These are phyloP conservation scores for Mariannaea sp. DNA, from an alignment of 2,329 filamentous ascomycete species.

Conservation along the genomic window DNA sequence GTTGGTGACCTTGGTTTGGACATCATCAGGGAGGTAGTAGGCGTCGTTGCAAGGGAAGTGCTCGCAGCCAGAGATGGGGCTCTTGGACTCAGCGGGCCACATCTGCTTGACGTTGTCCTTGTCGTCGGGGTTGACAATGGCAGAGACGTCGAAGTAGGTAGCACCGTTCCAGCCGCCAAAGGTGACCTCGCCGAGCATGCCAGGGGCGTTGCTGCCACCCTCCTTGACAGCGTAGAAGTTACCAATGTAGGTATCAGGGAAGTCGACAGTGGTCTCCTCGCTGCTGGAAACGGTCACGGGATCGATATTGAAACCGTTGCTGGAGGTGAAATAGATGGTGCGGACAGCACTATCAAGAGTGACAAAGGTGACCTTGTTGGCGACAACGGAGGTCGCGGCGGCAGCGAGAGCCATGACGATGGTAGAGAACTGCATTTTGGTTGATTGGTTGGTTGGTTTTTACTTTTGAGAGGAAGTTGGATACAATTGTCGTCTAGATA, in stretches of 20 bases:
- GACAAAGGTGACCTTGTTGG: conserved; percentile 61
- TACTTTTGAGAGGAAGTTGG: conserved; percentile 12
- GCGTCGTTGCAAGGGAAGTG: conserved; percentile 57
- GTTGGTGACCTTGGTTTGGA: conserved; percentile 58
- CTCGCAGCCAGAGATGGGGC: conserved; percentile 55
- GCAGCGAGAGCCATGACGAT: conserved; percentile 51
- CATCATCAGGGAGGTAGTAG: conserved; percentile 59
- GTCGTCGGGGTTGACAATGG: conserved; percentile 59
- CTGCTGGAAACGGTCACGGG: conserved; percentile 48
- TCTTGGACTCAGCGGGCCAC: conserved; percentile 48
- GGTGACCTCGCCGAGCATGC: conserved; percentile 59
- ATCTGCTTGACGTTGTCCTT: conserved; percentile 59
- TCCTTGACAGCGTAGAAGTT: conserved; percentile 57
- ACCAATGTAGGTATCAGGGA: conserved; percentile 53
- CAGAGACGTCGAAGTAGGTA: conserved; percentile 64
- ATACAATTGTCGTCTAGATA: conserved; percentile 38
- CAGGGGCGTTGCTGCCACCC: conserved; percentile 48
- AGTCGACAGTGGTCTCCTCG: conserved; percentile 46
- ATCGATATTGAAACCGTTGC: conserved; percentile 44
- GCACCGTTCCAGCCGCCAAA: conserved; percentile 54
- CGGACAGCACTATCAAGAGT: conserved; percentile 59
- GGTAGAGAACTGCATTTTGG: conserved; percentile 60
- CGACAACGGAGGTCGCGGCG: conserved; percentile 48
- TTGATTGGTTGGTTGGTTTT: conserved; percentile 26
- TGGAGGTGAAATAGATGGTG: conserved; percentile 57